Conservation (phyloP, 2,329 filamentous ascomycete species). For the Teratosphaeria zuluensis region DNA sequence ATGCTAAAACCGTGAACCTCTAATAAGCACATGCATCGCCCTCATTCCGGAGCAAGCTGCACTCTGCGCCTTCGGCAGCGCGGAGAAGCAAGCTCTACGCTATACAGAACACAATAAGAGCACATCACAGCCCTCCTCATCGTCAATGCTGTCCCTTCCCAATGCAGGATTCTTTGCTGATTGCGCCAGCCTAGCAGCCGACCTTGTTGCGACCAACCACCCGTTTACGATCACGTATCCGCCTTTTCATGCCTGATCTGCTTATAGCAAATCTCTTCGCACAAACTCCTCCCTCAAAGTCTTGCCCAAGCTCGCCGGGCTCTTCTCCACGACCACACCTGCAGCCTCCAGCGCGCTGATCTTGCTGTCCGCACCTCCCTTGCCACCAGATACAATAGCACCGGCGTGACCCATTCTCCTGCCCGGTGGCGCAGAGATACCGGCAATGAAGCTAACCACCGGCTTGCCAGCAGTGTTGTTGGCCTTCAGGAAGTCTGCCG, state of each 20-base stretch:
- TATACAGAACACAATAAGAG: neutral
- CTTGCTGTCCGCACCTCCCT: slow-evolving; percentile 97
- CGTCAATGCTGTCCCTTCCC: neutral
- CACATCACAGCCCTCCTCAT: neutral
- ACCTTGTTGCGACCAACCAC: neutral
- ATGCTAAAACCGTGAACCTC: neutral
- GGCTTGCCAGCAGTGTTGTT: slow-evolving; percentile 92
- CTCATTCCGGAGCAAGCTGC: neutral
- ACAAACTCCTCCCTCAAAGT: slow-evolving; percentile 92
- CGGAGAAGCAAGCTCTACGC: neutral
- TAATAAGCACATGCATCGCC: neutral
- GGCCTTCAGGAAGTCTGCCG: slow-evolving; percentile 86
- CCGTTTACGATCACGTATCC: neutral
- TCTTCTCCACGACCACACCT: slow-evolving; percentile 92
- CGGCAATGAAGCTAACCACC: slow-evolving; percentile 95
- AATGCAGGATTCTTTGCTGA: neutral
- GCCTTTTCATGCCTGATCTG: neutral
- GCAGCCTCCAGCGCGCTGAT: slow-evolving; percentile 87
- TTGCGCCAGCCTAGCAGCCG: neutral
- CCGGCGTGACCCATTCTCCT: slow-evolving; percentile 98
- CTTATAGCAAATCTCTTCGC: slow-evolving; percentile 85
- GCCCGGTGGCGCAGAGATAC: slow-evolving; percentile 92
- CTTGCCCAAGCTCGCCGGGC: slow-evolving; percentile 85
- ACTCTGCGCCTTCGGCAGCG: neutral
- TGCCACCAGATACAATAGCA: slow-evolving; percentile 94